A percentile compares a stretch with the other conserved stretches of the same genome.
These are phyloP conservation scores for Hypsizygus marmoreus DNA, from an alignment of 768 basidiomycete genomes.

Conservation along the genomic window DNA sequence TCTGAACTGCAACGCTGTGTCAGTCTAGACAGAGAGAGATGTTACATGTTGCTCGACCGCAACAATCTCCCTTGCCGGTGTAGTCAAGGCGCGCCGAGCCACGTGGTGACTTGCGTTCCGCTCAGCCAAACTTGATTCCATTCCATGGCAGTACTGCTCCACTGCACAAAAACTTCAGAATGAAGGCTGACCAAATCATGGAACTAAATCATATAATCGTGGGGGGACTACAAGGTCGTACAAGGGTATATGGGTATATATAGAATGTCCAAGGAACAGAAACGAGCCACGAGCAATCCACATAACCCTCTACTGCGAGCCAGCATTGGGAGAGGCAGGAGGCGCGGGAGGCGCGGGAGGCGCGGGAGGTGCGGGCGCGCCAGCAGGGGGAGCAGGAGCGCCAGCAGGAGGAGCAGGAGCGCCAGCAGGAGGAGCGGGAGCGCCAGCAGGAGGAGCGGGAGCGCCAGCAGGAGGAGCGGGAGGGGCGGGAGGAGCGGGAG, in stretches of 20 bases:
- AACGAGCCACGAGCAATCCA: not conserved
- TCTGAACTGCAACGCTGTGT: too few species aligned
- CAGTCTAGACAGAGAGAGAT: too few species aligned
- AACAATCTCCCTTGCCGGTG: too few species aligned
- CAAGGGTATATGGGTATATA: slow-evolving; percentile 13
- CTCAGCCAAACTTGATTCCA: too few species aligned
- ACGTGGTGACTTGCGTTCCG: too few species aligned
- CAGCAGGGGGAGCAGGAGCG: slow-evolving; percentile 9
- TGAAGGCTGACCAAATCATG: not conserved
- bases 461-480: slow-evolving; percentile 1
- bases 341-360: slow-evolving; percentile 8
- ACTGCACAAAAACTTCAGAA: slow-evolving; percentile 7
- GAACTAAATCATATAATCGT: not conserved
- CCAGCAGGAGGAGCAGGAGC: slow-evolving; percentile 8
- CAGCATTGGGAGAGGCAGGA: not conserved
- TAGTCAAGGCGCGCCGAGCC: too few species aligned
- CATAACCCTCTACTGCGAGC: not conserved
- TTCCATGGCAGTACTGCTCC: too few species aligned
- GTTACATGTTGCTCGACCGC: too few species aligned
- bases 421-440: slow-evolving; percentile 7
- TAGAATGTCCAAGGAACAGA: not conserved
- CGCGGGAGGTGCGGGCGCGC: slow-evolving; percentile 7
- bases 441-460: slow-evolving; percentile 5
- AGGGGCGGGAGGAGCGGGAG: not conserved
- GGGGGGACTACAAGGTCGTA: not conserved